phyloP scores from a whole-genome alignment of 495 filamentous ascomycete species.

The Recurvomyces mirabilis region DNA sequence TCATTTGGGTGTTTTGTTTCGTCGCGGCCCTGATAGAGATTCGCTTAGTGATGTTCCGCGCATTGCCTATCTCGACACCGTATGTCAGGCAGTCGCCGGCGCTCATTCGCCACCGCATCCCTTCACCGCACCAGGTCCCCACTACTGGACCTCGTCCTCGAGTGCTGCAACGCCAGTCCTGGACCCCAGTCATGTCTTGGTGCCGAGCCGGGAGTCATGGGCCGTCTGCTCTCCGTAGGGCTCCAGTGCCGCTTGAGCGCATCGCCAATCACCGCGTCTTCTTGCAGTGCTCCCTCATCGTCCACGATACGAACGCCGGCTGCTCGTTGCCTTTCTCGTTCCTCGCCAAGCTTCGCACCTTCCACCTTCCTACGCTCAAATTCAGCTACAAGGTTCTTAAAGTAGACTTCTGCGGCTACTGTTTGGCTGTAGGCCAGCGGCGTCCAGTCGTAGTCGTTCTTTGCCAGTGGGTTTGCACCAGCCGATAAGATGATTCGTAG shows the following conservation, averaged over 20 bases:
- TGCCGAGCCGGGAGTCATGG: conserved; percentile 26
- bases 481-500: conserved; percentile 57
- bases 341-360: conserved; percentile 17
- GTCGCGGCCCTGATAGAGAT: too few species aligned
- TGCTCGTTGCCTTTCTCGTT: conserved; percentile 21
- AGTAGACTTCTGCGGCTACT: conserved; percentile 64
- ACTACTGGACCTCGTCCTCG: conserved; percentile 15
- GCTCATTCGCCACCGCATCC: too few species aligned
- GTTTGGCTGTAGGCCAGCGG: conserved; percentile 62
- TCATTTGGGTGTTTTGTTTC: too few species aligned
- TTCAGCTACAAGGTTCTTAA: conserved; percentile 53
- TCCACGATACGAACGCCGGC: conserved; percentile 29
- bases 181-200: conserved; percentile 18
- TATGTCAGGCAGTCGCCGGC: too few species aligned
- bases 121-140: too few species aligned
- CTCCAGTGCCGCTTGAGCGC: conserved; percentile 25
- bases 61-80: too few species aligned
- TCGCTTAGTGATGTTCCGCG: too few species aligned
- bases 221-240: conserved; percentile 27
- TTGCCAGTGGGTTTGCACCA: conserved; percentile 52
- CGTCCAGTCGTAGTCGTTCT: conserved; percentile 61
- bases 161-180: too few species aligned
- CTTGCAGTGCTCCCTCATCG: conserved; percentile 9
- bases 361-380: conserved; percentile 33
- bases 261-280: conserved; percentile 13